A percentile compares a stretch with the other conserved stretches of the same genome.
Conservation (phyloP, 305 asterid species). For the Fraxinus ornus region DNA sequence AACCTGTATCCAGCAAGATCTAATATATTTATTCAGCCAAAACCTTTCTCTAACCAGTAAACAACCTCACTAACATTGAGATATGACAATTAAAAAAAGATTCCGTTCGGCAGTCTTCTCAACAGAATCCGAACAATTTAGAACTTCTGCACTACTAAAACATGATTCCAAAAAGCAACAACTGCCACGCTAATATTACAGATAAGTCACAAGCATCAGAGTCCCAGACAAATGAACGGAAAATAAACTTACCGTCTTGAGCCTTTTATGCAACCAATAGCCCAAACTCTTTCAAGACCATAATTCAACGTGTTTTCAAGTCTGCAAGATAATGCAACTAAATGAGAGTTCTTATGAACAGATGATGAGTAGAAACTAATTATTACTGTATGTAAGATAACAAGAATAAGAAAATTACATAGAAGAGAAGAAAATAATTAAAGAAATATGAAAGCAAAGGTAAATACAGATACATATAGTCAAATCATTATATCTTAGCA, state of each 20-base stretch:
- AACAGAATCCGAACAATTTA: not conserved
- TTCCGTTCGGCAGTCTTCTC: not conserved
- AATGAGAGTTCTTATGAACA: conserved; percentile 22
- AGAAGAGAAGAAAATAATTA: not conserved
- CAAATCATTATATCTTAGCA: not conserved
- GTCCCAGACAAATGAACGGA: conserved; percentile 8
- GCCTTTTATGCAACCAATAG: conserved; percentile 82
- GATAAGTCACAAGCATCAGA: conserved; percentile 10
- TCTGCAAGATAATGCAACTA: conserved; percentile 48
- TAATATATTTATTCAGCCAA: not conserved
- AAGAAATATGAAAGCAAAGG: not conserved
- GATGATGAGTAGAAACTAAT: conserved; percentile 19
- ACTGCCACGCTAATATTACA: conserved; percentile 1
- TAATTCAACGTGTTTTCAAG: conserved; percentile 93
- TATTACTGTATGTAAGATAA: conserved; percentile 13
- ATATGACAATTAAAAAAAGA: not conserved
- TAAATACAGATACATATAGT: not conserved
- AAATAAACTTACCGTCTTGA: conserved; percentile 71
- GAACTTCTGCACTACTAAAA: not conserved
- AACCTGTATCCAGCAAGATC: conserved; percentile 6
- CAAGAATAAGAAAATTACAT: not conserved
- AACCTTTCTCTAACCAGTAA: conserved; percentile 11
- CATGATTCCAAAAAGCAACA: not conserved
- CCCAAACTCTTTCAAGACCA: conserved; percentile 99
- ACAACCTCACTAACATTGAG: conserved; percentile 10